A percentile compares a stretch with the other conserved stretches of the same genome.
Conservation (phyloP, 2,329 filamentous ascomycete species). For the Pestalotiopsis sp. region DNA sequence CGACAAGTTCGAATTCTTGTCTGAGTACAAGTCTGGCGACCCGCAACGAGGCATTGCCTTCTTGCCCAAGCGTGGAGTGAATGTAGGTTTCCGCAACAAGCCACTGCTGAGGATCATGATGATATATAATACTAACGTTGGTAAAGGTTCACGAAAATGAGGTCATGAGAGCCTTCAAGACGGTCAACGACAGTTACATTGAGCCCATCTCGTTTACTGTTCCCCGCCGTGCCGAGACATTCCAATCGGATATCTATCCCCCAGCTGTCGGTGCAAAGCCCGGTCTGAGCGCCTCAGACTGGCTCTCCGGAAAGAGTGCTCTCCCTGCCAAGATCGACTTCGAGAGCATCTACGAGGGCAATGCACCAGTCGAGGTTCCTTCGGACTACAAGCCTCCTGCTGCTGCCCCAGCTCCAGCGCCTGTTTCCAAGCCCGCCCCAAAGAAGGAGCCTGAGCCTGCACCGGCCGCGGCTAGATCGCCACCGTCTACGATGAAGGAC, state of each 20-base stretch:
- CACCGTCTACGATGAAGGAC: slow-evolving; percentile 74
- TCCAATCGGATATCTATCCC: slow-evolving; percentile 97
- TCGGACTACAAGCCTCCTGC: slow-evolving; percentile 66
- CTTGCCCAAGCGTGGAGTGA: slow-evolving; percentile 91
- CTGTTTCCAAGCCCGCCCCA: slow-evolving; percentile 48
- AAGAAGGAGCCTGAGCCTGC: slow-evolving; percentile 59
- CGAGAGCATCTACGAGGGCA: slow-evolving; percentile 87
- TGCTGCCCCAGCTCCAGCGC: slow-evolving; percentile 43
- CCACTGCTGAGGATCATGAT: background rate
- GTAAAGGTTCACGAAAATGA: slow-evolving; percentile 87
- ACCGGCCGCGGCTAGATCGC: slow-evolving; percentile 47
- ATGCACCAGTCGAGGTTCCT: slow-evolving; percentile 75
- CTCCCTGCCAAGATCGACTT: slow-evolving; percentile 91
- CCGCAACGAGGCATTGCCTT: slow-evolving; percentile 95
- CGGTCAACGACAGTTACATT: slow-evolving; percentile 90
- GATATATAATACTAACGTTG: background rate
- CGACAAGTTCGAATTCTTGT: slow-evolving; percentile 97
- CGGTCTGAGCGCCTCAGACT: slow-evolving; percentile 78
- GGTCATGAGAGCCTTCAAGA: slow-evolving; percentile 95
- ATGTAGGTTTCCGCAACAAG: slow-evolving; percentile 54
- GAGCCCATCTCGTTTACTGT: slow-evolving; percentile 98
- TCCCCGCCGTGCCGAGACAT: slow-evolving; percentile 87
- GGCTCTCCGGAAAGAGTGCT: slow-evolving; percentile 82
- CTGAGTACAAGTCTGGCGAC: slow-evolving; percentile 95
- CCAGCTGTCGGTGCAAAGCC: slow-evolving; percentile 80